Conservation (phyloP, 345 rosid species). For the Hevea brasiliensis region DNA sequence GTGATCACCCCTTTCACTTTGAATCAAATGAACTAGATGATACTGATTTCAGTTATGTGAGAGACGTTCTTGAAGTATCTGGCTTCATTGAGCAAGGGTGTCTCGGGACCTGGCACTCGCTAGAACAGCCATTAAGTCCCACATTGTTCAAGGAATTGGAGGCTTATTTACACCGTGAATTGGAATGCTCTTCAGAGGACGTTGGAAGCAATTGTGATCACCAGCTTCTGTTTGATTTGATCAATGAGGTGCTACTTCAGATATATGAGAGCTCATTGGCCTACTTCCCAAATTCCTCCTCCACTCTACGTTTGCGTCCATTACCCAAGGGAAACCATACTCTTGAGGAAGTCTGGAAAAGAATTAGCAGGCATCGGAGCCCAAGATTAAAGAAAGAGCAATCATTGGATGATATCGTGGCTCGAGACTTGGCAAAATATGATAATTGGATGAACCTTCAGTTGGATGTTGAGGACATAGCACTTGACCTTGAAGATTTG, state of each 20-base stretch:
- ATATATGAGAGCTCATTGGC: constrained; percentile 42
- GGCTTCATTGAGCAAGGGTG: constrained; percentile 50
- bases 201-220: constrained; percentile 26
- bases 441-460: constrained; percentile 69
- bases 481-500: constrained; percentile 71
- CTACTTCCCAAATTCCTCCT: constrained; percentile 58
- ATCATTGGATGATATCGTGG: constrained; percentile 62
- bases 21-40: constrained; percentile 33
- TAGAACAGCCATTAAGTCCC: constrained; percentile 71
- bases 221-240: constrained; percentile 61
- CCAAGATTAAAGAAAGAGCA: constrained; percentile 32
- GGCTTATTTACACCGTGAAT: constrained; percentile 31
- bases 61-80: constrained; percentile 54
- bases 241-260: constrained; percentile 57
- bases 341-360: constrained; percentile 67
- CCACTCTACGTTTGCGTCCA: constrained; percentile 21
- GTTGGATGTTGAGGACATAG: constrained; percentile 56
- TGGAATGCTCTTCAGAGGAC: constrained; percentile 26
- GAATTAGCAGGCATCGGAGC: constrained; percentile 42
- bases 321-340: constrained; percentile 45
- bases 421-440: constrained; percentile 47
- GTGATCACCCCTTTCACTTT: constrained; percentile 7
- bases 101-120: constrained; percentile 52
- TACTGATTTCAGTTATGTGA: constrained; percentile 50
- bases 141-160: constrained; percentile 53